These are phyloP conservation scores for Logfia minima DNA, from an alignment of 129 eudicot genomes.

Conservation along the genomic window DNA sequence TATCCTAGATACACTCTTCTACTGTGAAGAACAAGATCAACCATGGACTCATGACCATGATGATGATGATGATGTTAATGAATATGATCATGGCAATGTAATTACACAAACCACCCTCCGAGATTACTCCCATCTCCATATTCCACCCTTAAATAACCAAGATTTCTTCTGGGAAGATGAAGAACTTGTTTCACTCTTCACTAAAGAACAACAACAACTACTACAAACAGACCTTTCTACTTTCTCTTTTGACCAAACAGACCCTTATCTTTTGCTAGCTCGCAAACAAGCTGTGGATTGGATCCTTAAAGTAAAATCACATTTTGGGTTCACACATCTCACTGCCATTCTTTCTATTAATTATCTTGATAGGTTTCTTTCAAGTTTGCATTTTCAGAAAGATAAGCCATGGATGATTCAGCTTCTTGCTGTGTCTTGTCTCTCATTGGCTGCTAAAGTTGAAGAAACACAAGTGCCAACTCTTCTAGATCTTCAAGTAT, in stretches of 20 bases:
- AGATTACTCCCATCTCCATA: conserved; percentile 24
- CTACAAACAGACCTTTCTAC: conserved; percentile 11
- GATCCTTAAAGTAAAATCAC: conserved; percentile 66
- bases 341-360: conserved; percentile 71
- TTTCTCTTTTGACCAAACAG: conserved; percentile 23
- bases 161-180: conserved; percentile 90
- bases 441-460: conserved; percentile 92
- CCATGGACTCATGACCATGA: conserved; percentile 19
- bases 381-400: conserved; percentile 46
- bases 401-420: conserved; percentile 91
- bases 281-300: conserved; percentile 73
- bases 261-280: conserved; percentile 35
- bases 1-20: conserved; percentile 60
- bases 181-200: conserved; percentile 65
- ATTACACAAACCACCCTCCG: conserved; percentile 33
- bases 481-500: conserved; percentile 83
- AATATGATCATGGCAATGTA: conserved; percentile 31
- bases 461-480: conserved; percentile 84
- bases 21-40: conserved; percentile 65
- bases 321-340: conserved; percentile 65
- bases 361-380: conserved; percentile 70
- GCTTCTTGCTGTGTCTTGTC: conserved; percentile 74
- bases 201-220: conserved; percentile 53
- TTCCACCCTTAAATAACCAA: conserved; percentile 32
- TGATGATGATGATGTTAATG: conserved; percentile 13